Evolutionary conservation across 306 rosid genomes (phyloP), one percentile per base, ranked within the genome.

Genomic region (Cajanus cajan): DNA sequence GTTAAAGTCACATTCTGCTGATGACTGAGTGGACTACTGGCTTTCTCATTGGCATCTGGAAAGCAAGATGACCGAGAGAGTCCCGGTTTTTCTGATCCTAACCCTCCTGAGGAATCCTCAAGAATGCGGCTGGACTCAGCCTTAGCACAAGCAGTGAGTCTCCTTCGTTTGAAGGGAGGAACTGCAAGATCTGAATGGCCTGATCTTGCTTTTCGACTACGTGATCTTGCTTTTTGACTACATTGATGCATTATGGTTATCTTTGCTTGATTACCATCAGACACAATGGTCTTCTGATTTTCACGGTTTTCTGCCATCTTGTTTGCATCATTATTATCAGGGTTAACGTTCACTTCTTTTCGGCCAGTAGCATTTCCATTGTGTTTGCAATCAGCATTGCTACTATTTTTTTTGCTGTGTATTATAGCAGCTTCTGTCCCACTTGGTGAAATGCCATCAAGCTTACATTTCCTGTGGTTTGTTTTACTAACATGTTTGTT

Each of bases 161-260:
- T 91, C 73, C 89, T 73, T 54, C 89, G 86, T 86, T 91, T 93
- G 45, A 80, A 64, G 64, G 86, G 82, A 79, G 86, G 88, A 80
- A 76, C 87, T 54, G 39, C 77, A 75, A 68, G 78, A 78, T 85
- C 86, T 50, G 90, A 85, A 72, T 86, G 88, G 36, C 76, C 77
- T 45, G 87, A 70, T 82, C 90, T 86, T 65, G 73, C 78, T 73
- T 84, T 87, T 73, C 73, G 86, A 69, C 74, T 84, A 66, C 85
- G n/a, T 45, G 87, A 70, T 82, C 90, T 86, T 65, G 73, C 78
- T 73, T 84, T 87, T 73, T 73, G 86, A 69, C 74, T 84, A 66
- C 85, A 85, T 66, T 85, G 84, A 44, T 73, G 86, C 73, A 78
- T 71, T 71, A 80, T 44, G 28, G 78, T 81, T 72, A 25, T 84